phyloP scores from a whole-genome alignment of 805 yeast genomes.

The Candida incommunis region DNA sequence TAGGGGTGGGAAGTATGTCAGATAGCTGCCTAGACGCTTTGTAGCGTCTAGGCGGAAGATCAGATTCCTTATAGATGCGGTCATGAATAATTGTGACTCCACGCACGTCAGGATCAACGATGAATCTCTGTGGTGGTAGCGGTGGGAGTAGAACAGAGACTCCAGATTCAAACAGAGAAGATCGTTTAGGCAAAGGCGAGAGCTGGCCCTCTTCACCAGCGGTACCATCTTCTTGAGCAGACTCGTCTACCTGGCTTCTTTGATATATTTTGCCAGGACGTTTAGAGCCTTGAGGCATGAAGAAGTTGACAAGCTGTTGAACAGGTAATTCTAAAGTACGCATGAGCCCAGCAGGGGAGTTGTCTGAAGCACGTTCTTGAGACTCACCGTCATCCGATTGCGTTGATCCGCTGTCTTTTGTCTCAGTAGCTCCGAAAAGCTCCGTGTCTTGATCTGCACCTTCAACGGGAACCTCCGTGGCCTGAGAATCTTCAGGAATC shows the following conservation, averaged over 20 bases:
- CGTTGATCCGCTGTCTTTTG: background rate
- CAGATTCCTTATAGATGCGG: slow-evolving; percentile 49
- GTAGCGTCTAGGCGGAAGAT: slow-evolving; percentile 43
- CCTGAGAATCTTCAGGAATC: background rate
- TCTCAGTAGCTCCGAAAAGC: slow-evolving; percentile 1
- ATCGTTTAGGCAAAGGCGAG: slow-evolving; percentile 24
- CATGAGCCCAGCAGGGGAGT: slow-evolving; percentile 2
- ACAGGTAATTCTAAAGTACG: slow-evolving; percentile 10
- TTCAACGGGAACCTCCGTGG: background rate
- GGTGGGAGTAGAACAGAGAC: slow-evolving; percentile 69
- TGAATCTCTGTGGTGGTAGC: slow-evolving; percentile 51
- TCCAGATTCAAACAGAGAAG: slow-evolving; percentile 70
- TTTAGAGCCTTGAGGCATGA: slow-evolving; percentile 18
- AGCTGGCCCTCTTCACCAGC: slow-evolving; percentile 4
- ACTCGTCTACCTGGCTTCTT: slow-evolving; percentile 14
- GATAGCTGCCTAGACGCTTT: slow-evolving; percentile 7
- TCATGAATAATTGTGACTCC: slow-evolving; percentile 69
- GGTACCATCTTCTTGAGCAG: slow-evolving; percentile 7
- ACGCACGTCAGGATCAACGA: slow-evolving; percentile 53
- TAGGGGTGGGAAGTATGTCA: background rate
- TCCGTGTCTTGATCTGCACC: background rate
- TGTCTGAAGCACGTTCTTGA: slow-evolving; percentile 1
- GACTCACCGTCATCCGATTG: background rate
- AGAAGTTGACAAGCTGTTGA: slow-evolving; percentile 4
- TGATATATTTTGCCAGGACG: slow-evolving; percentile 15